A percentile compares a stretch with the other conserved stretches of the same genome.
Evolutionary conservation across 163 green algal species (phyloP).

Genomic region (Chlorella variabilis): DNA sequence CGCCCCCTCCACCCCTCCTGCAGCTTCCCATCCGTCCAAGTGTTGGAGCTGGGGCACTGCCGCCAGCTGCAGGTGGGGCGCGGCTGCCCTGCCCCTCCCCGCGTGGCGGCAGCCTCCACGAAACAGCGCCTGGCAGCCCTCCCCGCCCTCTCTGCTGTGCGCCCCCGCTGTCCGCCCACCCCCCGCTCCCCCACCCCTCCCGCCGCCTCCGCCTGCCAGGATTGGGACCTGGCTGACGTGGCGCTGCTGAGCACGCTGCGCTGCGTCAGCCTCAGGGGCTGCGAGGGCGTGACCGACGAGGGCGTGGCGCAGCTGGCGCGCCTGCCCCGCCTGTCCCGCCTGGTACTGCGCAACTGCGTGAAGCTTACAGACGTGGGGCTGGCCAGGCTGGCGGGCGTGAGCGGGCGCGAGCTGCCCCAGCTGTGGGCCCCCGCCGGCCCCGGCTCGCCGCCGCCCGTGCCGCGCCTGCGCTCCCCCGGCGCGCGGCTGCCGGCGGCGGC

Average conservation of each 20-base stretch:
- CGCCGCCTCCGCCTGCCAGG: neutral
- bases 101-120: too few species aligned
- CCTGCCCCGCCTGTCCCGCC: conserved; percentile 12
- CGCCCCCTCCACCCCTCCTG: neutral
- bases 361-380: conserved; percentile 45
- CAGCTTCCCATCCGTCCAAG: conserved; percentile 49
- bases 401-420: conserved; percentile 17
- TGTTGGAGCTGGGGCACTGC: conserved; percentile 47
- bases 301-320: conserved; percentile 4
- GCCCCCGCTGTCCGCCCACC: too few species aligned
- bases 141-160: too few species aligned
- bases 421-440: conserved; percentile 3
- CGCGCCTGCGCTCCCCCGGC: neutral
- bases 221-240: conserved; percentile 16
- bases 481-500: neutral
- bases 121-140: too few species aligned
- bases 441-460: conserved; percentile 4
- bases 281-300: conserved; percentile 51
- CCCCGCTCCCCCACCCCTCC: too few species aligned
- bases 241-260: conserved; percentile 32
- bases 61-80: neutral
- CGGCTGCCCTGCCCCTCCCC: neutral
- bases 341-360: conserved; percentile 40
- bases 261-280: conserved; percentile 43
- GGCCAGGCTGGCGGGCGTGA: conserved; percentile 15